Evolutionary conservation across 2,329 filamentous ascomycete genomes (phyloP).

Genomic region (Thyridium curvatum): DNA sequence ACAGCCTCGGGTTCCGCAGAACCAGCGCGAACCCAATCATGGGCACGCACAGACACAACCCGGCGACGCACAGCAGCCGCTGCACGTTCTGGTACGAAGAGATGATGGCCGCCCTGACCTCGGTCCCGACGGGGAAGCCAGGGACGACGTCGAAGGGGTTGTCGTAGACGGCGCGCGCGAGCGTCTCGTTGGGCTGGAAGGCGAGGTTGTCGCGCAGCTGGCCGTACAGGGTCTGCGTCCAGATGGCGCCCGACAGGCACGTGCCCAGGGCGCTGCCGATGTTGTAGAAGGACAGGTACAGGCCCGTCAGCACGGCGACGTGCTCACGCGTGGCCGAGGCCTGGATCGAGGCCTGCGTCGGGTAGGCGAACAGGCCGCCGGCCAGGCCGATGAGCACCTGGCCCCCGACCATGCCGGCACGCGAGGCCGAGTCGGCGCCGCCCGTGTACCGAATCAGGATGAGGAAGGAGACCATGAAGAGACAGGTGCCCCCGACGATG

Average conservation of each 20-base stretch:
- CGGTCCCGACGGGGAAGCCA: conserved; percentile 21
- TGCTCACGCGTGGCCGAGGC: conserved; percentile 28
- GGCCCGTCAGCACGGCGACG: conserved; percentile 28
- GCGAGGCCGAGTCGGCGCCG: conserved; percentile 29
- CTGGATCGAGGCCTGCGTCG: conserved; percentile 32
- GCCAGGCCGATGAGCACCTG: conserved; percentile 53
- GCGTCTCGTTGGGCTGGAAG: conserved; percentile 31
- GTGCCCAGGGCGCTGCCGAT: conserved; percentile 34
- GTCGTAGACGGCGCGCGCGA: conserved; percentile 28
- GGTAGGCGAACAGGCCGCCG: conserved; percentile 48
- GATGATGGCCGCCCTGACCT: conserved; percentile 8
- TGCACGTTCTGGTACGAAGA: conserved; percentile 11
- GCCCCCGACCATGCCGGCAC: conserved; percentile 46
- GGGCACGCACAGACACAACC: conserved; percentile 12
- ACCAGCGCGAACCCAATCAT: conserved; percentile 12
- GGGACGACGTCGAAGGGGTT: conserved; percentile 26
- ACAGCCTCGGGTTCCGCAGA: conserved; percentile 11
- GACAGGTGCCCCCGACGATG: conserved; percentile 47
- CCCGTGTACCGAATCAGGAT: conserved; percentile 50
- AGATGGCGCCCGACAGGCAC: conserved; percentile 31
- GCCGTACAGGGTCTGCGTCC: conserved; percentile 31
- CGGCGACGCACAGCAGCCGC: conserved; percentile 11
- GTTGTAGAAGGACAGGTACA: conserved; percentile 34
- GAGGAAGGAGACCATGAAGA: conserved; percentile 51
- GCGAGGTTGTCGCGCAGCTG: conserved; percentile 22